Conservation (phyloP, 2,329 filamentous ascomycete species). For the Thelonectria rubi region DNA sequence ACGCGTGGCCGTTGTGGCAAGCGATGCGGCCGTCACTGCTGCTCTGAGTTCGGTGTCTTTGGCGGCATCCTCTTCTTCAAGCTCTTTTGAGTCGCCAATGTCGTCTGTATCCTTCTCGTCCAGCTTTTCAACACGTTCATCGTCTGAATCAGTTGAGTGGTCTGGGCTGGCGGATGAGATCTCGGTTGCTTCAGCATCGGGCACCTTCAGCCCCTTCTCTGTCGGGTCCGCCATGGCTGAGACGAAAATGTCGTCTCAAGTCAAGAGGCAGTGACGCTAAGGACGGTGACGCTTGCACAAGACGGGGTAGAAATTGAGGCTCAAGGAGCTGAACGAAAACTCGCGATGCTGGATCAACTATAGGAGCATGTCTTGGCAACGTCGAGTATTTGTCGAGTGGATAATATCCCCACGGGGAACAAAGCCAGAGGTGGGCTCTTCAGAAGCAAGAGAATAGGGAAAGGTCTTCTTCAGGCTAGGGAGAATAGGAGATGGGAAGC, state of each 20-base stretch:
- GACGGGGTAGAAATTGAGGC: not conserved
- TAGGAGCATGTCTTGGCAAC: conserved; percentile 15
- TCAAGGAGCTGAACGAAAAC: not conserved
- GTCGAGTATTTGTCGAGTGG: conserved; percentile 9
- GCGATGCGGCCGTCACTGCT: conserved; percentile 64
- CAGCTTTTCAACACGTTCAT: conserved; percentile 29
- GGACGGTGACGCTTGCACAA: not conserved
- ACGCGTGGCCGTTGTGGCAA: conserved; percentile 59
- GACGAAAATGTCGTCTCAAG: conserved; percentile 8
- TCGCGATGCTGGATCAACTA: not conserved
- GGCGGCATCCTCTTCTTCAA: conserved; percentile 26
- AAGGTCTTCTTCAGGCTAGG: not conserved
- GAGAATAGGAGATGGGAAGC: not conserved
- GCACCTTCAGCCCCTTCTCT: conserved; percentile 43
- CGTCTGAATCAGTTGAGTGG: conserved; percentile 28
- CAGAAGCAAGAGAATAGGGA: conserved; percentile 5
- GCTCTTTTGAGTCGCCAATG: conserved; percentile 14
- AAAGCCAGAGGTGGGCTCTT: not conserved
- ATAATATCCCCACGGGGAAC: conserved; percentile 10
- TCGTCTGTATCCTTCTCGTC: conserved; percentile 26
- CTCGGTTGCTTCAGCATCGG: conserved; percentile 43
- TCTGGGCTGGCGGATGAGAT: conserved; percentile 39
- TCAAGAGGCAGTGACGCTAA: not conserved
- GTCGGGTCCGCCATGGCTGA: conserved; percentile 40
- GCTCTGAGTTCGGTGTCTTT: conserved; percentile 34